Conservation (phyloP, 2,329 filamentous ascomycete species). For the Colletotrichum filicis region DNA sequence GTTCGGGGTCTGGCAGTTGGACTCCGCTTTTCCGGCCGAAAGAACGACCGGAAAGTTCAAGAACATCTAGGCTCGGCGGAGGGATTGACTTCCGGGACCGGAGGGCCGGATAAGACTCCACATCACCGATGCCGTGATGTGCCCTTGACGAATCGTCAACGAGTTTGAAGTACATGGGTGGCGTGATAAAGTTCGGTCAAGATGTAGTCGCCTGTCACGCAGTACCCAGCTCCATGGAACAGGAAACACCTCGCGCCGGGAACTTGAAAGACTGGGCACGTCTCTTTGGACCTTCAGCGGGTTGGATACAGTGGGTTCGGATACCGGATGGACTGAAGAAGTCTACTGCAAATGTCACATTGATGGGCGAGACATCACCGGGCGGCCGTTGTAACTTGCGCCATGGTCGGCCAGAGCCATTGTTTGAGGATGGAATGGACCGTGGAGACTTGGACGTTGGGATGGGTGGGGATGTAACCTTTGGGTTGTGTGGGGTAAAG, state of each 20-base stretch:
- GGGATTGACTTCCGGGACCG: too few species aligned
- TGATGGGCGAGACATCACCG: background rate
- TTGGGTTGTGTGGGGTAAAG: background rate
- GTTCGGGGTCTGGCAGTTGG: too few species aligned
- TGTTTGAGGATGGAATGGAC: background rate
- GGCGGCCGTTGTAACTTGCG: background rate
- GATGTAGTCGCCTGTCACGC: background rate
- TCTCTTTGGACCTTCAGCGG: background rate
- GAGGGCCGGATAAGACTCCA: background rate
- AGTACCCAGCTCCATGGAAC: background rate
- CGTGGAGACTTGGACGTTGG: background rate
- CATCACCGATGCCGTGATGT: too few species aligned
- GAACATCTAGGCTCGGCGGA: too few species aligned
- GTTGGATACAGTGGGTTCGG: background rate
- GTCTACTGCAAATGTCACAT: background rate
- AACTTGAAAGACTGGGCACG: too few species aligned
- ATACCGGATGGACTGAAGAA: background rate
- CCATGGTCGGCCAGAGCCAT: background rate
- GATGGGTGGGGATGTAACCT: conserved; percentile 2
- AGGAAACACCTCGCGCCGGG: background rate
- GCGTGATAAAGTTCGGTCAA: background rate
- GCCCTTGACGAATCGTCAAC: too few species aligned
- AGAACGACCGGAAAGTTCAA: too few species aligned
- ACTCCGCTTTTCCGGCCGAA: too few species aligned
- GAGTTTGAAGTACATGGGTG: background rate